phyloP scores from a whole-genome alignment of 2,329 filamentous ascomycete genomes.

The Pseudogymnoascus sp. region DNA sequence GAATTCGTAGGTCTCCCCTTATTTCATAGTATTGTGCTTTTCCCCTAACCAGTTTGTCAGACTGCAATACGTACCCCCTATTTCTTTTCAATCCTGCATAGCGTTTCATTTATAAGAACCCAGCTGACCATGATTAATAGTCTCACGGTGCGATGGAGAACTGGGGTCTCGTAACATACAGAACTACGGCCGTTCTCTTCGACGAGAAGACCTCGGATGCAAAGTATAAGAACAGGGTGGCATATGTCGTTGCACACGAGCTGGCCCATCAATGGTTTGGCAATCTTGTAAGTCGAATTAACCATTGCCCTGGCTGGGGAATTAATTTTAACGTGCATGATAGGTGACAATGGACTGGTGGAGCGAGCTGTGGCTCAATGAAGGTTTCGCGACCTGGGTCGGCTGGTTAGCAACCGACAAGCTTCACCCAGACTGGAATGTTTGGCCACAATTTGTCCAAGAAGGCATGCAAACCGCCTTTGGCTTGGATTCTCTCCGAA shows the following conservation, averaged over 20 bases:
- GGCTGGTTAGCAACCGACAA: constrained; percentile 88
- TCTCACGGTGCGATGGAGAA: constrained; percentile 78
- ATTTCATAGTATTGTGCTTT: not conserved
- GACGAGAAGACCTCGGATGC: constrained; percentile 87
- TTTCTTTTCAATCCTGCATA: not conserved
- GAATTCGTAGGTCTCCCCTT: constrained; percentile 59
- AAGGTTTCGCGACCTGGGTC: constrained; percentile 97
- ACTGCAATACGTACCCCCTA: not conserved
- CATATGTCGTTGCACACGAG: constrained; percentile 97
- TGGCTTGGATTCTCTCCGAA: constrained; percentile 77
- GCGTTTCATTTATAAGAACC: not conserved
- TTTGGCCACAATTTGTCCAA: constrained; percentile 95
- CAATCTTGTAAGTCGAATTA: constrained; percentile 54
- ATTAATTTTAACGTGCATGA: not conserved
- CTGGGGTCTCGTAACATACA: constrained; percentile 93
- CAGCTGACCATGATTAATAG: constrained; percentile 38
- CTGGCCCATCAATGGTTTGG: constrained; percentile 95
- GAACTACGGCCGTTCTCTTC: constrained; percentile 91
- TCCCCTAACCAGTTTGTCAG: not conserved
- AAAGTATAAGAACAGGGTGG: constrained; percentile 84
- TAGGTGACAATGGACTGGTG: constrained; percentile 82
- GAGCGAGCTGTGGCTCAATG: constrained; percentile 89
- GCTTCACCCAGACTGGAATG: constrained; percentile 92
- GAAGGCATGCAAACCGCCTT: constrained; percentile 92
- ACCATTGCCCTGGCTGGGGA: not conserved